Evolutionary conservation across 768 basidiomycete genomes (phyloP), one percentile per base, ranked within the genome.

Genomic region (Ramaria sp.): DNA sequence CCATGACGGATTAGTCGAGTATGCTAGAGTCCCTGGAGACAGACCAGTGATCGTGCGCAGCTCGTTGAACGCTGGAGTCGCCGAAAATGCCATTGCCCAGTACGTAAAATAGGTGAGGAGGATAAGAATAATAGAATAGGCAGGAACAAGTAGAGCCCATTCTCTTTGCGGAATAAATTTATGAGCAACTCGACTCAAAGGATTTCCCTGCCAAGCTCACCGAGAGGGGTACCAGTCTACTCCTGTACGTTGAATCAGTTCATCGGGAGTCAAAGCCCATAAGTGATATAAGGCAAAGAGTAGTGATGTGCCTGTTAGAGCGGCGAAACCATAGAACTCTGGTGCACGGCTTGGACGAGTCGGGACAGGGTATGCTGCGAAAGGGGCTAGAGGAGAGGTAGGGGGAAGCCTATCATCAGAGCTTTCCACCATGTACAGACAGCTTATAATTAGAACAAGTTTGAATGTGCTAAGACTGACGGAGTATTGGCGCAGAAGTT

Each of bases 311-410:
- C 81, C 81, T 8, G 82, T 81, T 83, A 82, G 88, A 15, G 86
- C 87, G 4, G 86, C 87, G 64, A 92, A 93, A n/a, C 91, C 90
- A 60, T 91, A 90, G 62, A 91, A 85, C 68, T 93, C 90, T 41
- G 85, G 77, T 12, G 86, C 85, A 8, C 85, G 80, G 64, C 81
- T 84, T 57, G 78, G 78, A 57, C 69, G 68, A 43, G 67, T n/a
- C n/a, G n/a, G 59, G 16, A 67, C 65, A 47, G 74, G 71, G 45
- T 65, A 73, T 7, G 71, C 66, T 32, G 76, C 74, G 25, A 77
- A 62, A 0, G 72, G 78, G 15, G 71, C 66, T 3, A 67, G 60
- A 10, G 78, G 73, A 41, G 75, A 74, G 4, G 76, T 73, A 12
- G 76, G 73, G 13, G 59, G 42, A 28, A 18, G 24, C 25, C 47